phyloP scores from a whole-genome alignment of 225 moss, liverwort and hornwort species.

The Antitrichia curtipendula region DNA sequence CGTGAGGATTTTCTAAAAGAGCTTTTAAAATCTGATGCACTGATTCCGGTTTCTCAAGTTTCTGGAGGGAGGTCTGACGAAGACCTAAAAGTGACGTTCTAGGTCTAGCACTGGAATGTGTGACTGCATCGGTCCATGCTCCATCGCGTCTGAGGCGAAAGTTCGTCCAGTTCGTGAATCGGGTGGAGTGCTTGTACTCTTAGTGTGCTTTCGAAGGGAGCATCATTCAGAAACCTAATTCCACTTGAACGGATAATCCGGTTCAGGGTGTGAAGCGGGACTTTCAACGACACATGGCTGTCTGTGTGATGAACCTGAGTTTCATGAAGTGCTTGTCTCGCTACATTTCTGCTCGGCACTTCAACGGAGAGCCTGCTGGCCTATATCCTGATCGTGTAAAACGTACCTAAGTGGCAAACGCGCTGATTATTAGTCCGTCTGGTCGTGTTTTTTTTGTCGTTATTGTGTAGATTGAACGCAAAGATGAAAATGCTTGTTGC shows the following conservation, averaged over 20 bases:
- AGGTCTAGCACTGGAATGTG: not conserved
- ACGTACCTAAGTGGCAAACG: not conserved
- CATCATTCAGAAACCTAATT: not conserved
- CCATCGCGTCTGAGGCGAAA: not conserved
- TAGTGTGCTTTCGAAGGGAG: not conserved
- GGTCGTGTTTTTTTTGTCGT: too few species aligned
- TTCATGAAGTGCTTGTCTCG: not conserved
- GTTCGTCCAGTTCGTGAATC: not conserved
- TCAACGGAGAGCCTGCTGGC: not conserved
- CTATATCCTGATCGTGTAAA: not conserved
- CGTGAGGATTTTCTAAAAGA: constrained; percentile 11
- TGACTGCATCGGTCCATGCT: not conserved
- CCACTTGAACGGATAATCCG: not conserved
- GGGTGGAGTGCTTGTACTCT: not conserved
- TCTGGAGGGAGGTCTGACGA: not conserved
- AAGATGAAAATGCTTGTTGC: not conserved
- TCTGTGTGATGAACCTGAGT: not conserved
- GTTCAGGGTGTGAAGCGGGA: not conserved
- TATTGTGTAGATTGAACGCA: not conserved
- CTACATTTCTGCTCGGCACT: not conserved
- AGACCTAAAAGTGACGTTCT: not conserved
- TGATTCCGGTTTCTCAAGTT: not conserved
- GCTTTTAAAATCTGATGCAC: constrained; percentile 26
- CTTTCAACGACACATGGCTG: not conserved
- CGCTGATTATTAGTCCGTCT: not conserved